Percentiles rank a stretch among this genome's conserved stretches.
Conservation (phyloP, 345 rosid genomes). For the Alliaria petiolata region DNA sequence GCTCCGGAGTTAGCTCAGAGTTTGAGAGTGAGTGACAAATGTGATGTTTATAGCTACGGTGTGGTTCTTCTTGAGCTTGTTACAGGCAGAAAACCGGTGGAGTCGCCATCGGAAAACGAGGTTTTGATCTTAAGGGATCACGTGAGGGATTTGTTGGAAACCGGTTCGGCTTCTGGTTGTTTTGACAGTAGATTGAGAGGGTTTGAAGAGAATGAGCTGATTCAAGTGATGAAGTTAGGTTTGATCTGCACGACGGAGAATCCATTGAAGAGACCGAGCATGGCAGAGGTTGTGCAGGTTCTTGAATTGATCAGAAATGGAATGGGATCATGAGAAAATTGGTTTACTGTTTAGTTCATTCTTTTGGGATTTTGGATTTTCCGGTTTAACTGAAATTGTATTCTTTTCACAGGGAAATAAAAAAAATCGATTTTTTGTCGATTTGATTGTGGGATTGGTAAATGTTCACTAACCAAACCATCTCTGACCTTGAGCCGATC, state of each 20-base stretch:
- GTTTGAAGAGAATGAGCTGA: constrained; percentile 77
- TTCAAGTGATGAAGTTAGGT: constrained; percentile 90
- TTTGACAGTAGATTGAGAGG: constrained; percentile 67
- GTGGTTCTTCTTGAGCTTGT: constrained; percentile 90
- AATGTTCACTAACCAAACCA: too few species aligned
- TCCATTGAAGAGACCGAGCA: constrained; percentile 86
- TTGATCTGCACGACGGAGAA: constrained; percentile 68
- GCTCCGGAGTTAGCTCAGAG: constrained; percentile 89
- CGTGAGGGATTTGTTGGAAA: constrained; percentile 66
- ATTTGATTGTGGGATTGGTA: neutral
- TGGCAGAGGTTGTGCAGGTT: constrained; percentile 94
- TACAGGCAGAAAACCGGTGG: constrained; percentile 88
- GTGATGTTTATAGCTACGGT: constrained; percentile 89
- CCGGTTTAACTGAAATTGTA: constrained; percentile 1
- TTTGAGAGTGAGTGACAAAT: constrained; percentile 70
- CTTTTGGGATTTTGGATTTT: constrained; percentile 3
- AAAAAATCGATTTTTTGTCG: neutral
- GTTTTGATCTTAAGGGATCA: constrained; percentile 75
- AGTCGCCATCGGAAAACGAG: constrained; percentile 55
- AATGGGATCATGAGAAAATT: constrained; percentile 35
- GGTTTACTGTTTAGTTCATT: constrained; percentile 1
- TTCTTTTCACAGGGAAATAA: neutral
- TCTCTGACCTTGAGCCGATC: too few species aligned
- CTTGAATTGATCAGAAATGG: constrained; percentile 86
- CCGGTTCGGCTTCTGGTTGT: constrained; percentile 72